These are phyloP conservation scores for Dendrostoma leiphaemia DNA, from an alignment of 2,329 filamentous ascomycete species.

Conservation along the genomic window DNA sequence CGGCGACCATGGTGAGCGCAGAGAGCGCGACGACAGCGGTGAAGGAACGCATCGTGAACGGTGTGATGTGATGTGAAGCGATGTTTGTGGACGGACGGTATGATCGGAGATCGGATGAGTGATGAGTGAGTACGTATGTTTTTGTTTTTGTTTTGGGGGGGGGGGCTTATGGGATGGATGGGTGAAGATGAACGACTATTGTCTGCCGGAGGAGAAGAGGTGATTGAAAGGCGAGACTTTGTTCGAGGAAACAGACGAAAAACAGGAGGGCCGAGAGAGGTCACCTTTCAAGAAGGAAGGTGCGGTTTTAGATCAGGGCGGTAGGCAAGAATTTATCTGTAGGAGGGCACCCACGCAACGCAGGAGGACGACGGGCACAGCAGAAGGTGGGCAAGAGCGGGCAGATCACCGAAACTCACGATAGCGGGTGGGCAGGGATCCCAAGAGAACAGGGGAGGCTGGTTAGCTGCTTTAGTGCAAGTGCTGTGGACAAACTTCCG, in stretches of 20 bases:
- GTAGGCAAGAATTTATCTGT: neutral
- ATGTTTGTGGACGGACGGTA: neutral
- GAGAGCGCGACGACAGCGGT: constrained; percentile 43
- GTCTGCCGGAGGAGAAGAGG: neutral
- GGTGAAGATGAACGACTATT: neutral
- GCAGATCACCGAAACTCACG: constrained; percentile 3
- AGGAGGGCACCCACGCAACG: neutral
- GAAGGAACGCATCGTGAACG: constrained; percentile 39
- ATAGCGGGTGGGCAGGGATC: neutral
- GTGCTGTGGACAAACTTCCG: neutral
- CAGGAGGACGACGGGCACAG: neutral
- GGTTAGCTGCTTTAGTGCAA: neutral
- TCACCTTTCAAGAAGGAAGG: constrained; percentile 12
- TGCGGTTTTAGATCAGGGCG: neutral
- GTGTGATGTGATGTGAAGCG: neutral
- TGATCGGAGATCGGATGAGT: neutral
- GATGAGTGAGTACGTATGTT: neutral
- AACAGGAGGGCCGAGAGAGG: neutral
- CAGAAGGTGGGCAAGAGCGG: neutral
- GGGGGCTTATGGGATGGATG: neutral
- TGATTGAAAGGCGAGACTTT: neutral
- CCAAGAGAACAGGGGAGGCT: neutral
- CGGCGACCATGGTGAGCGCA: constrained; percentile 39
- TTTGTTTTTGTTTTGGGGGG: neutral
- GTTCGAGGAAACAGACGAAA: neutral